These are phyloP conservation scores for Streptanthus diversifolius DNA, from an alignment of 345 rosid genomes.

Conservation along the genomic window DNA sequence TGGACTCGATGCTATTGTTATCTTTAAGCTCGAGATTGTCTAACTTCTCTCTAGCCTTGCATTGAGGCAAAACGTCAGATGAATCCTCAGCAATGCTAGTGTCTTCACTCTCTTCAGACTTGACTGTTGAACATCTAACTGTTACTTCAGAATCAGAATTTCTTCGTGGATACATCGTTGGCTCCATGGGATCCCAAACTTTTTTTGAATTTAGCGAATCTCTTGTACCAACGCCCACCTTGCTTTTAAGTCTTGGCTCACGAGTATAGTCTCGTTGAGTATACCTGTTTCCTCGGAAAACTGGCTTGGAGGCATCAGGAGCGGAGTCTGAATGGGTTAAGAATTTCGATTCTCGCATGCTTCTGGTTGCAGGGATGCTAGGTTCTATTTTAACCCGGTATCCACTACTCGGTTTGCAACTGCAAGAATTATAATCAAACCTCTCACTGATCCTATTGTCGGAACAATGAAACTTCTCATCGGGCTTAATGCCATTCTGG, in stretches of 20 bases:
- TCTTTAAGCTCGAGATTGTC: conserved; percentile 33
- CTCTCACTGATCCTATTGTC: conserved; percentile 50
- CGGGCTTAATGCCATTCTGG: conserved; percentile 49
- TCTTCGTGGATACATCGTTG: conserved; percentile 57
- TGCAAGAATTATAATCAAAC: conserved; percentile 54
- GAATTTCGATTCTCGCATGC: conserved; percentile 48
- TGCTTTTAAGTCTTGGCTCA: conserved; percentile 59
- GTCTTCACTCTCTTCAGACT: conserved; percentile 38
- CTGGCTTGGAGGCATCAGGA: conserved; percentile 59
- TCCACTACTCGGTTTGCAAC: conserved; percentile 57
- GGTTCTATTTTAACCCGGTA: conserved; percentile 57
- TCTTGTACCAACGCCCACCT: conserved; percentile 34
- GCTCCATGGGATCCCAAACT: conserved; percentile 89
- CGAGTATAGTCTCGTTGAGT: conserved; percentile 48
- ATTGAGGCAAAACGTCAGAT: not conserved
- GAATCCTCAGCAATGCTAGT: conserved; percentile 27
- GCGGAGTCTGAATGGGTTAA: conserved; percentile 47
- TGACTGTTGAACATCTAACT: conserved; percentile 34
- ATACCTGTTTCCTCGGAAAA: conserved; percentile 58
- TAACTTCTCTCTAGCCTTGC: conserved; percentile 22
- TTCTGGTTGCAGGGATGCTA: conserved; percentile 49
- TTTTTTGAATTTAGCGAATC: conserved; percentile 50
- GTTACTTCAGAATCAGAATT: conserved; percentile 58
- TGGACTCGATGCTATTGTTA: conserved; percentile 15
- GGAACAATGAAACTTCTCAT: conserved; percentile 56